Percentiles rank a stretch among this genome's conserved stretches.
Evolutionary conservation across 2,329 filamentous ascomycete species (phyloP).

Genomic region (Onygenales sp.): DNA sequence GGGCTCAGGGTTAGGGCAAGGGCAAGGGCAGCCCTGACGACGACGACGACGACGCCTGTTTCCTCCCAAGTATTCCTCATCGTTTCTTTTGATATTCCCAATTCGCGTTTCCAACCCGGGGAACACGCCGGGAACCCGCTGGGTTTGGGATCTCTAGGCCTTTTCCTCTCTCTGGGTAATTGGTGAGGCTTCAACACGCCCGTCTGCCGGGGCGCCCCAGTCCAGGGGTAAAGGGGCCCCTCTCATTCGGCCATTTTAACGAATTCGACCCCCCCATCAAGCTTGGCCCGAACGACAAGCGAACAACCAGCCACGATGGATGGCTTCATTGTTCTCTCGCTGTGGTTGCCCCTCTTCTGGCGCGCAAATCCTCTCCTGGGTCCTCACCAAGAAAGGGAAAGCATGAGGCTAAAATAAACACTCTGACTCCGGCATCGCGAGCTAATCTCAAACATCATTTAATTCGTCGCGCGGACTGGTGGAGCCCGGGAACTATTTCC

Average conservation of each 20-base stretch:
- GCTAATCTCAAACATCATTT: neutral
- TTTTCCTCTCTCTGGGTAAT: neutral
- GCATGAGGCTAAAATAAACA: too few species aligned
- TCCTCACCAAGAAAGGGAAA: too few species aligned
- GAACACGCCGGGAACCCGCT: neutral
- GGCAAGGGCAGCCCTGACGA: neutral
- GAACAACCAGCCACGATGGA: too few species aligned
- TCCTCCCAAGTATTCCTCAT: neutral
- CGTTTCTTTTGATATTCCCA: neutral
- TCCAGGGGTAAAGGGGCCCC: neutral
- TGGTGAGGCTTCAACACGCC: neutral
- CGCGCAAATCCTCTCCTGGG: too few species aligned
- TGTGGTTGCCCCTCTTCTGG: too few species aligned
- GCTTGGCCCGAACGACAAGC: too few species aligned
- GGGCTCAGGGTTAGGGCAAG: conserved; percentile 2
- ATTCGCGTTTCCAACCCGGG: neutral
- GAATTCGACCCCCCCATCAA: too few species aligned
- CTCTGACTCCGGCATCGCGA: neutral
- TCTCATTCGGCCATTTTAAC: too few species aligned
- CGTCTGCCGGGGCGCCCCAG: neutral
- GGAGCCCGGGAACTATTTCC: too few species aligned
- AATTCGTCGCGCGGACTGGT: too few species aligned
- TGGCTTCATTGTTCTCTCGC: too few species aligned
- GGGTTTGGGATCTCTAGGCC: neutral
- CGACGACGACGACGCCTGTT: neutral